These are phyloP conservation scores for Pleurotus platypus DNA, from an alignment of 768 basidiomycete species.

Conservation along the genomic window DNA sequence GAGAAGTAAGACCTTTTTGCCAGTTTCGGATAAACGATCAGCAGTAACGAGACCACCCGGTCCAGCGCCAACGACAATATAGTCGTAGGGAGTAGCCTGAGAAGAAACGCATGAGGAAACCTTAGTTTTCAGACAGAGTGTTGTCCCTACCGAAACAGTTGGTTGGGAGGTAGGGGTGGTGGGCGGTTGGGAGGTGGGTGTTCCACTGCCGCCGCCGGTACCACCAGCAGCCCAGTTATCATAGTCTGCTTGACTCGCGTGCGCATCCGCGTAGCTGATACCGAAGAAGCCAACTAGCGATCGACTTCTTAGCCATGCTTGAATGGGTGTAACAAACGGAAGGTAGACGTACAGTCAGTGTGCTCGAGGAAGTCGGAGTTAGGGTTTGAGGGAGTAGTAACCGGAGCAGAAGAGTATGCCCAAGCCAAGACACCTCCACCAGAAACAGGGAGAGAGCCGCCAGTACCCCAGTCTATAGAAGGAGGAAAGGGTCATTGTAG, in stretches of 20 bases:
- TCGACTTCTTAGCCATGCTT: no score
- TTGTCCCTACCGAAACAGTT: slow-evolving; percentile 24
- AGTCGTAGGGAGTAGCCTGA: slow-evolving; percentile 45
- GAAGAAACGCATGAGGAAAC: not conserved
- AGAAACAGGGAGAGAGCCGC: slow-evolving; percentile 33
- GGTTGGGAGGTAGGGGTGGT: slow-evolving; percentile 30
- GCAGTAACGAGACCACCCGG: slow-evolving; percentile 57
- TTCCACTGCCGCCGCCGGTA: slow-evolving; percentile 31
- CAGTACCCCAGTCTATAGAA: slow-evolving; percentile 32
- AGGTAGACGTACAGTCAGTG: slow-evolving; percentile 45
- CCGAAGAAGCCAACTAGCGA: slow-evolving; percentile 57
- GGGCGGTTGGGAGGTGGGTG: slow-evolving; percentile 27
- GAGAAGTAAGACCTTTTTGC: slow-evolving; percentile 59
- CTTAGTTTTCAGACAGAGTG: not conserved
- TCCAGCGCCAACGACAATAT: slow-evolving; percentile 56
- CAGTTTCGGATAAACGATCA: slow-evolving; percentile 56
- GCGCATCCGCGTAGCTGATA: slow-evolving; percentile 41
- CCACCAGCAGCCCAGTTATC: slow-evolving; percentile 46
- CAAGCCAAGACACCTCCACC: slow-evolving; percentile 44
- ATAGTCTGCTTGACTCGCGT: slow-evolving; percentile 44
- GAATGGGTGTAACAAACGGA: not conserved
- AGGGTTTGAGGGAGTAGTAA: slow-evolving; percentile 48
- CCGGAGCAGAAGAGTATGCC: slow-evolving; percentile 39
- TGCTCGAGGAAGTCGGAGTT: slow-evolving; percentile 52
- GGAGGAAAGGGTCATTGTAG: not conserved